Conservation (phyloP, 2,329 filamentous ascomycete species). For the Lasiodiplodia sp. region DNA sequence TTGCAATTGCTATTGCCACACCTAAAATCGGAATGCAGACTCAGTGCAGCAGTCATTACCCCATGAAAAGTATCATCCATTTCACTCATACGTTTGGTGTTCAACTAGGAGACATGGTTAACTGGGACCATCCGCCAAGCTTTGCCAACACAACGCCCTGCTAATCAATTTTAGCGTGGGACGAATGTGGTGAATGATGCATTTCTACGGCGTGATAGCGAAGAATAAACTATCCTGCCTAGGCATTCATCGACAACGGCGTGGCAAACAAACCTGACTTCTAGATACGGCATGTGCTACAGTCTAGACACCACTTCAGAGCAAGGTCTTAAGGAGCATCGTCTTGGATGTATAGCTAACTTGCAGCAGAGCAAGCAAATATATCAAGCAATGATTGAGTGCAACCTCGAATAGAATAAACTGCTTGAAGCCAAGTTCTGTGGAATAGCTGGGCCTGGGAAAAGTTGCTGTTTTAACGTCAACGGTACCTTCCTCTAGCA, state of each 20-base stretch:
- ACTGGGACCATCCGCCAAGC: not conserved
- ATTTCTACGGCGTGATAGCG: not conserved
- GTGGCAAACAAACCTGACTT: not conserved
- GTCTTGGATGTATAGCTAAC: too few relatives aligned
- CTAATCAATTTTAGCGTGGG: not conserved
- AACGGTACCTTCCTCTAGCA: too few relatives aligned
- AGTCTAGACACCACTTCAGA: not conserved
- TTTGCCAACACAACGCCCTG: not conserved
- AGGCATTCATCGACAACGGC: not conserved
- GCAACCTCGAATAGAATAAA: too few relatives aligned
- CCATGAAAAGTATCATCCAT: not conserved
- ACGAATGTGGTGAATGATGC: not conserved
- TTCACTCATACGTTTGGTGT: not conserved
- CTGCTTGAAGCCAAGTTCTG: too few relatives aligned
- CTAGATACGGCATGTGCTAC: not conserved
- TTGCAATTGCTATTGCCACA: not conserved
- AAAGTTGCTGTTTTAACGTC: too few relatives aligned
- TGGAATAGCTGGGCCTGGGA: too few relatives aligned
- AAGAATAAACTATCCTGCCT: not conserved
- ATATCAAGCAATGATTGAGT: too few relatives aligned
- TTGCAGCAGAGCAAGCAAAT: too few relatives aligned
- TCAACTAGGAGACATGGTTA: not conserved
- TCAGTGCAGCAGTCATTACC: accelerated
- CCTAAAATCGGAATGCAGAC: not conserved
- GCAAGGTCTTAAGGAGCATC: too few relatives aligned